A percentile compares a stretch with the other conserved stretches of the same genome.
phyloP scores from a whole-genome alignment of 2,329 filamentous ascomycete genomes.

The Neophaeococcomyces aloes region DNA sequence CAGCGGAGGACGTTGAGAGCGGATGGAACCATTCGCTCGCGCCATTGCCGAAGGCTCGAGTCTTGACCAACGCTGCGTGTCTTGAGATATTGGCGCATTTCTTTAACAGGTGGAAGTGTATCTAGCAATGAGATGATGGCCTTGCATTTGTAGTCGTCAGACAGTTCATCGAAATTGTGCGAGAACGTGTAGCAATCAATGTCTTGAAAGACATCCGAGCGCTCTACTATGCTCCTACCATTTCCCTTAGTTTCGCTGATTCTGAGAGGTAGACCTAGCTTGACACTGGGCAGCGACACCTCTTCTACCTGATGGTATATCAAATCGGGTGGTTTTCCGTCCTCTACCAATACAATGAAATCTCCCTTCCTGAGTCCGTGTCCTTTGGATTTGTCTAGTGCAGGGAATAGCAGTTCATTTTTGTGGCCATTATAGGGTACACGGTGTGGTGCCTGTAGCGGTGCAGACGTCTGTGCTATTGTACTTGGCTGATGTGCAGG shows the following conservation, averaged over 20 bases:
- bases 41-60: constrained; percentile 42
- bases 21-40: constrained; percentile 51
- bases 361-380: constrained; percentile 7
- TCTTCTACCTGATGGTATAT: constrained; percentile 12
- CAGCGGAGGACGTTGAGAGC: constrained; percentile 63
- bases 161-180: constrained; percentile 32
- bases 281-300: constrained; percentile 9
- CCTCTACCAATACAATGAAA: neutral
- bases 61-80: constrained; percentile 28
- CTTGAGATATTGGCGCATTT: constrained; percentile 38
- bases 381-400: neutral
- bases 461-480: neutral
- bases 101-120: constrained; percentile 29
- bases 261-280: constrained; percentile 7
- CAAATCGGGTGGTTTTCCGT: neutral
- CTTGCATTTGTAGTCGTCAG: constrained; percentile 20
- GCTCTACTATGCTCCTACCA: neutral
- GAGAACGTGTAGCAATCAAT: constrained; percentile 26
- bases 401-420: constrained; percentile 1
- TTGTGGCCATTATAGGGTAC: constrained; percentile 4
- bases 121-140: constrained; percentile 29
- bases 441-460: neutral
- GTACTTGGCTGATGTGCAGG: neutral
- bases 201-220: neutral
- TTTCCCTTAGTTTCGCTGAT: neutral